Base-by-base conservation (phyloP, 352 stramenopile species). In the Globisporangium iwayamae region DNA sequence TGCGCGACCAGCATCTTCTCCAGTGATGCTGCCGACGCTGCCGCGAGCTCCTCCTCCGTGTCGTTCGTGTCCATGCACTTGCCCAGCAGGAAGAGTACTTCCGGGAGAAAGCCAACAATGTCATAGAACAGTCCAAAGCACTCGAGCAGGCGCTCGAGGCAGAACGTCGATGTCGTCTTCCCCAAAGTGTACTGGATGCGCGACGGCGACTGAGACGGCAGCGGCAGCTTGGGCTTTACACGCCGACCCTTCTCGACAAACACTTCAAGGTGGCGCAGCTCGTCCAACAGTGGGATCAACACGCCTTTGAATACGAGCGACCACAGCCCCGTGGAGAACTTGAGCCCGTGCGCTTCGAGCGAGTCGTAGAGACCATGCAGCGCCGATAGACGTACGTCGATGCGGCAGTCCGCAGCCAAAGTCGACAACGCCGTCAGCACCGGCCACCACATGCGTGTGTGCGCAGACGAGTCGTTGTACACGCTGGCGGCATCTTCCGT, bases 371-470 rank as follows among this genome's bases (percentile, higher is more conserved):
- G 77, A 1, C 76, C 79, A 30, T 91, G 65, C 3, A 97, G 62
- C 6, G 88, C 87, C 18, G 76, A 71, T 3, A 90, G 67, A 16
- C 91, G 87, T 41, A 99, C 82, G n/a, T 96, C 79, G 14, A 96
- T 69, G 30, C 96, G 91, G 11, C 77, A 72, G 63, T 99, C 96
- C 1, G 87, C 89, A 60, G 98, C 90, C 14, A 97, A 79, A 34
- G 91, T 94, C 0, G 93, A 97, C n/a, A 99, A 74, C 28, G 96
- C 98, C 6, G 98, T 96, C 52, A 99, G 74, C 50, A 99, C 90
- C 0, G 97, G 97, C 97, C 97, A 99, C 85, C 82, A 92, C 67
- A 91, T 82, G 22, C 84, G 74, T 14, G 78, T 93, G 69, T 93
- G 86, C 2, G 73, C 68, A 11, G 79, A 70, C 0, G 78, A 88